phyloP scores from a whole-genome alignment of 1,284 basidiomycete genomes.

The Omphalotus olearius region DNA sequence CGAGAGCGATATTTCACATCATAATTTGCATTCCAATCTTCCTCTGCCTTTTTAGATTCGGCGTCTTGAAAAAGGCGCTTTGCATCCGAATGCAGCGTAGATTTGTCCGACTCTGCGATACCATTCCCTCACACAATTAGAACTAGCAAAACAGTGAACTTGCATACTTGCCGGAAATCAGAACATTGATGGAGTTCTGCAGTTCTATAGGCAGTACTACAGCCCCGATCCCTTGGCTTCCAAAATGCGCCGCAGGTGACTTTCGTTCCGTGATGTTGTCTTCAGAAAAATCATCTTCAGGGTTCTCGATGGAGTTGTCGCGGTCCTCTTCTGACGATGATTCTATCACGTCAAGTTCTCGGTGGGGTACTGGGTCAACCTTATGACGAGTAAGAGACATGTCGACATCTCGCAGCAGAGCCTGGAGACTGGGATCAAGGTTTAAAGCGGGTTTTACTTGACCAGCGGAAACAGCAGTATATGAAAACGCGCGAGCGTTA shows the following conservation, averaged over 20 bases:
- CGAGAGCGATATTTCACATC: constrained; percentile 55
- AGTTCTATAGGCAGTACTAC: constrained; percentile 71
- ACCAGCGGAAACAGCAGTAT: constrained; percentile 8
- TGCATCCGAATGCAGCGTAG: constrained; percentile 61
- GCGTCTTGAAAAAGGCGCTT: constrained; percentile 57
- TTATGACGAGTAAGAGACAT: constrained; percentile 53
- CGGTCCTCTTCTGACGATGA: constrained; percentile 23
- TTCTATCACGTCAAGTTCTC: constrained; percentile 51
- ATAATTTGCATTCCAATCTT: constrained; percentile 51
- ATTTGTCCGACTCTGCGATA: constrained; percentile 57
- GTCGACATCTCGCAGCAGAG: constrained; percentile 60
- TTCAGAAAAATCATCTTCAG: constrained; percentile 27
- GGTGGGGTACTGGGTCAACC: constrained; percentile 26
- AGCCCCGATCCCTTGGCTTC: constrained; percentile 65
- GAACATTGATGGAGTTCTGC: constrained; percentile 47
- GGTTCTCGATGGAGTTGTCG: constrained; percentile 16
- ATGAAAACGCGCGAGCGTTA: constrained; percentile 18
- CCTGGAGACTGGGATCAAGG: constrained; percentile 59
- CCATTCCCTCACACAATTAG: constrained; percentile 5
- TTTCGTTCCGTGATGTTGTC: constrained; percentile 44
- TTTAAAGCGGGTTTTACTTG: constrained; percentile 47
- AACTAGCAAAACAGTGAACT: constrained; percentile 9
- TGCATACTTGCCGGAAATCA: constrained; percentile 52
- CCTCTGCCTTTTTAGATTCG: constrained; percentile 24
- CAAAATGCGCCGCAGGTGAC: constrained; percentile 79